Evolutionary conservation across 164 flowering plant species (phyloP).

Genomic region (Echeveria elegans): DNA sequence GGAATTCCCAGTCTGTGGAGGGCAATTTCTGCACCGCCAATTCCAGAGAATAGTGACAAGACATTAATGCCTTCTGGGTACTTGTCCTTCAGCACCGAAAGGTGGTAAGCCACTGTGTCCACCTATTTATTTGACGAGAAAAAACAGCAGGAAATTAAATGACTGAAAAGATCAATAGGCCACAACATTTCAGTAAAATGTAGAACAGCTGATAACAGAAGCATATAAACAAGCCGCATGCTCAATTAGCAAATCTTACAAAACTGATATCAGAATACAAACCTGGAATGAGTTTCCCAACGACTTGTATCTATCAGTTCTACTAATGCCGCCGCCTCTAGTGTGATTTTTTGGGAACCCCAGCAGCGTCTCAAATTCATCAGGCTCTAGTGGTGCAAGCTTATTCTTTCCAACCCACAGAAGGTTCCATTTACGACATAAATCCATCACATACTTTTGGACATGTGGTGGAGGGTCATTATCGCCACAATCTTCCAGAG

Average conservation of each 20-base stretch:
- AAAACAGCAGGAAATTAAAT: not conserved
- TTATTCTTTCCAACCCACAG: constrained; percentile 95
- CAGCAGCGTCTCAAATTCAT: constrained; percentile 71
- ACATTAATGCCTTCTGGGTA: not conserved
- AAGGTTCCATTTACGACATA: constrained; percentile 83
- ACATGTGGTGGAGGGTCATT: constrained; percentile 52
- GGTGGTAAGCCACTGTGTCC: constrained; percentile 85
- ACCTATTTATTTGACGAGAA: constrained; percentile 30
- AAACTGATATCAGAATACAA: not conserved
- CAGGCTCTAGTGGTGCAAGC: constrained; percentile 82
- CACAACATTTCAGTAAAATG: too few species aligned
- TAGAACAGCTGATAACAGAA: too few species aligned
- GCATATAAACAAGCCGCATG: not conserved
- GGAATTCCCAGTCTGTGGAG: constrained; percentile 78
- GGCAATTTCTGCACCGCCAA: constrained; percentile 40
- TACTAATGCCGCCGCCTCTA: constrained; percentile 79
- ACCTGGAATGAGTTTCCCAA: constrained; percentile 94
- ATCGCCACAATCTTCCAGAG: constrained; percentile 35
- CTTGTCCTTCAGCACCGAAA: constrained; percentile 54
- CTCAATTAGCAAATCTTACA: not conserved
- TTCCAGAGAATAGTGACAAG: not conserved
- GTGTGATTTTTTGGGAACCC: constrained; percentile 89
- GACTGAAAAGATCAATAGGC: too few species aligned
- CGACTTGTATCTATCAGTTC: constrained; percentile 72
- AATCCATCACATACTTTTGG: constrained; percentile 56